Percentiles rank a stretch among this genome's conserved stretches.
Evolutionary conservation across 805 yeast species (phyloP).

Genomic region (Sugiyamaella mastotermitis): DNA sequence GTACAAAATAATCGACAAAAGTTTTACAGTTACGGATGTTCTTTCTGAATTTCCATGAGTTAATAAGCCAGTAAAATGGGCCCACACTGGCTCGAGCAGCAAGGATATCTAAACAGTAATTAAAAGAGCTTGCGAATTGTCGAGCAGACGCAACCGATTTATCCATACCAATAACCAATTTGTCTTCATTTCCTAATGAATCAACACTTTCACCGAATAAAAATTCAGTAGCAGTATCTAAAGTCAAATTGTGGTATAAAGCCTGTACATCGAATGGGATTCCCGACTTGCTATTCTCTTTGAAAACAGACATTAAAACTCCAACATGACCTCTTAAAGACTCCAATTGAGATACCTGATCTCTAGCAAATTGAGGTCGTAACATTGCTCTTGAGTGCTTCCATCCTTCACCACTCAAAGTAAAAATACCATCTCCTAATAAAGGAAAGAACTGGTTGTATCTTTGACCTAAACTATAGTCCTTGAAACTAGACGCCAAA

Average conservation of each 20-base stretch:
- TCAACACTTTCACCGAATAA: slow-evolving; percentile 28
- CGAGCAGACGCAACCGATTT: slow-evolving; percentile 8
- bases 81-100: slow-evolving; percentile 18
- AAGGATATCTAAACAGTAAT: slow-evolving; percentile 18
- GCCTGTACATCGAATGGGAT: slow-evolving; percentile 24
- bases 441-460: slow-evolving; percentile 23
- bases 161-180: background rate
- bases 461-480: slow-evolving; percentile 26
- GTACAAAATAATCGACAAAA: slow-evolving; percentile 34
- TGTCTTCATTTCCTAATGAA: slow-evolving; percentile 14
- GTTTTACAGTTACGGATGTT: slow-evolving; percentile 23
- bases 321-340: slow-evolving; percentile 24
- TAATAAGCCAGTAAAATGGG: slow-evolving; percentile 4
- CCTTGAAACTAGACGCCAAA: slow-evolving; percentile 29
- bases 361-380: slow-evolving; percentile 31
- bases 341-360: slow-evolving; percentile 26
- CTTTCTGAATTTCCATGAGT: slow-evolving; percentile 25
- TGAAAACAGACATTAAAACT: slow-evolving; percentile 14
- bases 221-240: slow-evolving; percentile 32
- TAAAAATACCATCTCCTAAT: slow-evolving; percentile 32
- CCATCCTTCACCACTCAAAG: slow-evolving; percentile 31
- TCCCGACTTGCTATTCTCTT: slow-evolving; percentile 7
- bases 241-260: slow-evolving; percentile 26
- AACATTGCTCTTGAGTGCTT: slow-evolving; percentile 32
- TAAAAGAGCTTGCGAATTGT: slow-evolving; percentile 19